phyloP scores from a whole-genome alignment of 2,329 filamentous ascomycete species.

The Aspergillus phoenicis region DNA sequence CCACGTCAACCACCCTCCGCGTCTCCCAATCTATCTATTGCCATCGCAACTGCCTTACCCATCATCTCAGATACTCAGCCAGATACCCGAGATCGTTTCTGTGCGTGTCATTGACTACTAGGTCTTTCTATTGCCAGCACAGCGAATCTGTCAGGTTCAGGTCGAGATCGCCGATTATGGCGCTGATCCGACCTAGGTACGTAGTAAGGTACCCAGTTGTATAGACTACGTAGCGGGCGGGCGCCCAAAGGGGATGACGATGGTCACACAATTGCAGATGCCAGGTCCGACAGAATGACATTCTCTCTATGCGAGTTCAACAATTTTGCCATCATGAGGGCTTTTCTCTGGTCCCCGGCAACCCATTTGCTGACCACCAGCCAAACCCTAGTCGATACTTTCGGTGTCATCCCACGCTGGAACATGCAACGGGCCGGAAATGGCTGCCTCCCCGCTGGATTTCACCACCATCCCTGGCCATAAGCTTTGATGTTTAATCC shows the following conservation, averaged over 20 bases:
- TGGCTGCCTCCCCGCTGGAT: background rate
- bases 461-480: background rate
- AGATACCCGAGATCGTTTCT: background rate
- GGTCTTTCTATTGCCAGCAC: background rate
- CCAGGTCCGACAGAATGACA: background rate
- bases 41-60: background rate
- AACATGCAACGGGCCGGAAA: constrained; percentile 7
- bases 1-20: background rate
- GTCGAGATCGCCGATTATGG: background rate
- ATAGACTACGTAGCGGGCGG: background rate
- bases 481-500: background rate
- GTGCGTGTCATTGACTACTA: background rate
- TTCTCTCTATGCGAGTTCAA: background rate
- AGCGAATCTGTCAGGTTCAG: background rate
- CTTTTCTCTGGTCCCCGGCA: background rate
- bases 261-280: background rate
- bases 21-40: background rate
- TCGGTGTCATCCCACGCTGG: constrained; percentile 11
- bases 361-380: background rate
- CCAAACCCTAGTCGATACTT: background rate
- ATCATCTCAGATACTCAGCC: background rate
- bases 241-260: background rate
- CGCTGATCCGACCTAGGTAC: background rate
- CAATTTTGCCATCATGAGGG: background rate
- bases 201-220: background rate